phyloP scores from a whole-genome alignment of 257 asterid species.

The Jaltomata sinuosa region DNA sequence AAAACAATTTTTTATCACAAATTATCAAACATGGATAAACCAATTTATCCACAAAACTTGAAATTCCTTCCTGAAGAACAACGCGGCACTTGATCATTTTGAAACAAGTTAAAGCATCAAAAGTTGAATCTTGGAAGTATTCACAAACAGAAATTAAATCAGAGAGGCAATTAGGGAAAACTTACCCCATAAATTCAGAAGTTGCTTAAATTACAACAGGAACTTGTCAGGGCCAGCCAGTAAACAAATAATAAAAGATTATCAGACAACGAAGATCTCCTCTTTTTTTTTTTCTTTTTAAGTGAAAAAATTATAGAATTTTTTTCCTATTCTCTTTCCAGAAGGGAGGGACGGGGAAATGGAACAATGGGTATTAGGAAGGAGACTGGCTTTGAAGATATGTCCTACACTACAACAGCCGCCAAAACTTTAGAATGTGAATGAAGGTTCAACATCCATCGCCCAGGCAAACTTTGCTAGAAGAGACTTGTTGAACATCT shows the following conservation, averaged over 20 bases:
- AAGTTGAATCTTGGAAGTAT: neutral
- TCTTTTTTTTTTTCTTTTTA: neutral
- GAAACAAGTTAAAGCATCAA: neutral
- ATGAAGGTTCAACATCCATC: constrained; percentile 88
- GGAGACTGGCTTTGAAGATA: neutral
- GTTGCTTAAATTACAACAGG: neutral
- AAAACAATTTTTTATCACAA: neutral
- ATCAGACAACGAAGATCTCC: constrained; percentile 8
- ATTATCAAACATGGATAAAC: neutral
- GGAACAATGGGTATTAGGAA: neutral
- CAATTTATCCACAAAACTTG: neutral
- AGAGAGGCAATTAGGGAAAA: neutral
- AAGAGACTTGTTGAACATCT: constrained; percentile 93
- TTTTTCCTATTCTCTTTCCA: neutral
- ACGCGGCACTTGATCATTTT: neutral
- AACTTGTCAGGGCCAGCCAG: neutral
- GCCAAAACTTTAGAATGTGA: constrained; percentile 52
- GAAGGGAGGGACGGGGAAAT: neutral
- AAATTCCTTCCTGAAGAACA: neutral
- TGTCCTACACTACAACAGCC: constrained; percentile 8
- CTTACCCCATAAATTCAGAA: constrained; percentile 4
- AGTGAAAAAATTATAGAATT: neutral
- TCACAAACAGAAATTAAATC: neutral
- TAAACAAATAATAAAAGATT: neutral
- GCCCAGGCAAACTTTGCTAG: constrained; percentile 93